Percentiles rank a stretch among this genome's conserved stretches.
These are phyloP conservation scores for Ascochyta pisi DNA, from an alignment of 2,329 filamentous ascomycete genomes.

Conservation along the genomic window DNA sequence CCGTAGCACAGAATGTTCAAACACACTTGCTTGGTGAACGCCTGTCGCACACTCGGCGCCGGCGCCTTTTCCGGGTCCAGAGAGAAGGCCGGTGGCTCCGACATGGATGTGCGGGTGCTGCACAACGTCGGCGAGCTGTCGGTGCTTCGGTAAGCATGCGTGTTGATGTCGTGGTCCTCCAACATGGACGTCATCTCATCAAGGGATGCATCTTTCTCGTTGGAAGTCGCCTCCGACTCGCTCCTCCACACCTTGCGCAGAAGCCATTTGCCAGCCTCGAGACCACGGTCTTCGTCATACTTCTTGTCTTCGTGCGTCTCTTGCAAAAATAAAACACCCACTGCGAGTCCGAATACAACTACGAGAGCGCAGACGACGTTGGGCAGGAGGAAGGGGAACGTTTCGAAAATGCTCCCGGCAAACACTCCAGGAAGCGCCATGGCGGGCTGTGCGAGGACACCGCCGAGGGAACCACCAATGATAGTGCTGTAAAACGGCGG, in stretches of 20 bases:
- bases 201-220: conserved; percentile 54
- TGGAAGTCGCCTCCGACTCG: conserved; percentile 39
- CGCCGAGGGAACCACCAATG: conserved; percentile 88
- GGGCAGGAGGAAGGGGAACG: conserved; percentile 87
- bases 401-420: conserved; percentile 78
- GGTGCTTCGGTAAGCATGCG: conserved; percentile 68
- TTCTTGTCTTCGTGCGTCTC: conserved; percentile 91
- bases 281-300: conserved; percentile 74
- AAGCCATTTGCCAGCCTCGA: conserved; percentile 78
- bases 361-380: conserved; percentile 89
- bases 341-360: conserved; percentile 74
- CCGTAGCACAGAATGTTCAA: conserved; percentile 90
- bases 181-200: conserved; percentile 70
- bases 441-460: conserved; percentile 85
- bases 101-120: conserved; percentile 42
- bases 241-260: conserved; percentile 44
- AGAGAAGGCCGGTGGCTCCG: conserved; percentile 44
- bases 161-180: conserved; percentile 51
- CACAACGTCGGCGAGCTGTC: conserved; percentile 61
- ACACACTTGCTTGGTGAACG: conserved; percentile 84
- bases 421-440: conserved; percentile 81
- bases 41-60: conserved; percentile 54
- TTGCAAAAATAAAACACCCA: conserved; percentile 87
- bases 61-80: conserved; percentile 37
- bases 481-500: conserved; percentile 70